Evolutionary conservation across 2,329 filamentous ascomycete genomes (phyloP), one percentile per base, ranked within the genome.

Genomic region (Colletotrichum lindemuthianum): DNA sequence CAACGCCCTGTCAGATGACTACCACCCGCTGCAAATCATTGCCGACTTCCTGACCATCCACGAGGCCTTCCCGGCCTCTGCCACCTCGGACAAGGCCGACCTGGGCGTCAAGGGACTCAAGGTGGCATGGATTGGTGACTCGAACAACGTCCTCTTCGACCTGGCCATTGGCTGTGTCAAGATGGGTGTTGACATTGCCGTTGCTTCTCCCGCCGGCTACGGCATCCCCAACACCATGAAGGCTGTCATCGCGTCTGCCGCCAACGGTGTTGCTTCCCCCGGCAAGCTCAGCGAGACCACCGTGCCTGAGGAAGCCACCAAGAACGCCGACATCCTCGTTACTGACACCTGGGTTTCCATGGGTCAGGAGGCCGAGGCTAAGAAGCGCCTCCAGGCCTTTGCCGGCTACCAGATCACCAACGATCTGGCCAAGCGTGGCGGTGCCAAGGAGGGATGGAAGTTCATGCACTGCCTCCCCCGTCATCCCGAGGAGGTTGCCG

Each of bases 321-420:
- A 92, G 80, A 82, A 90, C 68, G 95, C 96, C 3, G 91, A 99
- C 75, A 86, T 98, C 57, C 82, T 99, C 63, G 93, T 98, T 24
- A 99, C 96, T 1, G 96, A 99, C 74, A 99, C 96, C 1, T 99
- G 96, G 96, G 87, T 99, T 37, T 97, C 93, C 1, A 99, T 99
- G 96, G 96, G 96, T 50, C 95, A 98, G 78, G 96, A 99, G 78
- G 88, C 87, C 60, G 96, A 99, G 78, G 84, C 88, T 43, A 84
- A 89, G 70, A 90, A 91, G 82, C 85, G 92, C 54, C 76, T 97
- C 65, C 87, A 90, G 73, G 93, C 89, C 2, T 99, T 99, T 76
- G 85, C 86, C 36, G 94, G 95, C 12, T 99, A 94, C 79, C 95
- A 97, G 76, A 91, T 99, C 73, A 97, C 95, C 3, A 86, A 89